Percentiles rank a stretch among this genome's conserved stretches.
These are phyloP conservation scores for Bolboschoenoplectus hybrid DNA, from an alignment of 202 grass and related monocot genomes.

Conservation along the genomic window DNA sequence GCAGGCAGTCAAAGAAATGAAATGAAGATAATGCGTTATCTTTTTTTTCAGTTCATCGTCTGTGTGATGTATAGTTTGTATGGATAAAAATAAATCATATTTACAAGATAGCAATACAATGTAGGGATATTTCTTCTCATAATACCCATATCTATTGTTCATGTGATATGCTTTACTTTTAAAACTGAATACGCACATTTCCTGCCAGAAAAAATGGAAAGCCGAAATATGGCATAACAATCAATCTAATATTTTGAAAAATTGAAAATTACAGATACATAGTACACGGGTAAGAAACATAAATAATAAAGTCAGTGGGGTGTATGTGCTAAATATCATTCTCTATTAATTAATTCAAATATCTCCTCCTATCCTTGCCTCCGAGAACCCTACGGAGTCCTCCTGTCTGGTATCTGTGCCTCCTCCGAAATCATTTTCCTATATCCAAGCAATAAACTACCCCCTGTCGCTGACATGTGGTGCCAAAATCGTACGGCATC, in stretches of 20 bases:
- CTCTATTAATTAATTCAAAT: neutral
- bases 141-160: neutral
- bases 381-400: slow-evolving; percentile 18
- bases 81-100: neutral
- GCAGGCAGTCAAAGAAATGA: neutral
- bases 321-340: neutral
- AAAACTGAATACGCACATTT: neutral
- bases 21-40: neutral
- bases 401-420: slow-evolving; percentile 18
- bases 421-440: neutral
- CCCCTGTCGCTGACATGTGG: neutral
- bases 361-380: neutral
- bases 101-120: no score
- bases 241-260: neutral
- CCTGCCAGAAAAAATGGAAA: neutral
- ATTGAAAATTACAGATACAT: neutral
- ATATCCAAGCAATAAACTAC: slow-evolving; percentile 23
- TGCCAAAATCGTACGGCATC: no score
- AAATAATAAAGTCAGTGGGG: neutral
- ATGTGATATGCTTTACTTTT: neutral
- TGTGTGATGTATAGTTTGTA: neutral
- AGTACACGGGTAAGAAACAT: neutral
- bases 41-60: neutral
- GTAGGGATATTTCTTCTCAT: no score
- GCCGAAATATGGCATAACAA: neutral